Base-by-base conservation (phyloP, 2,329 filamentous ascomycete species). In the Aspergillus pseudoglaucus region DNA sequence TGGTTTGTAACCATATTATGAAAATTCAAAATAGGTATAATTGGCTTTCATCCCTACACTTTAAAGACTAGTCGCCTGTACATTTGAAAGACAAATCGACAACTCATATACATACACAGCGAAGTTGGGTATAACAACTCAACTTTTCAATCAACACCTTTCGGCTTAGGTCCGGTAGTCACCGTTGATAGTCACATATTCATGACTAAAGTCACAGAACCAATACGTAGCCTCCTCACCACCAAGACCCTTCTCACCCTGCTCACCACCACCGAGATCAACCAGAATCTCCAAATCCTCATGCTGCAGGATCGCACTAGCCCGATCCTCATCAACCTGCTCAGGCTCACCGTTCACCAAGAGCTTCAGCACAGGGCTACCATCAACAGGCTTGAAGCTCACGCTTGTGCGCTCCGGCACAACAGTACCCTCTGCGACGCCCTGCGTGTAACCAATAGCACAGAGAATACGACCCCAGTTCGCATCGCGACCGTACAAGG, bases 401-500 rank as follows among this genome's bases (percentile, higher is more conserved):
- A 84, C 81, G 53, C 75, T 80, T 6, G 80, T 84, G 42, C 73
- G 71, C 44, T 74, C 67, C 1, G 80, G 80, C 1, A 77, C 66
- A 17, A 84, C 72, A 8, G 69, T 69, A 0, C 66, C 68, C 1
- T 61, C 56, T 30, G 46, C 70, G 59, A 78, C 67, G 58, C 68
- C 68, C 50, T 78, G 77, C 0, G 80, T 75, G 65, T 97, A 97
- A 3, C 93, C 93, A 4, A 90, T 90, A 1, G 93, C 91, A 67
- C 93, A 97, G 23, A 97, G 79, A 53, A 98, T 95, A 47, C 93
- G 89, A 30, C 93, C 93, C 93, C 93, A 98, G 75, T 98, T 98
- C 15, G 93, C 93, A 66, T 98, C 93, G 67, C 90, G 89, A 55
- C 93, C 93, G 69, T 98, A 98, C 37, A 98, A 77, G 0, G 93